Evolutionary conservation across 2,329 filamentous ascomycete genomes (phyloP).

Genomic region (Fusarium citri): DNA sequence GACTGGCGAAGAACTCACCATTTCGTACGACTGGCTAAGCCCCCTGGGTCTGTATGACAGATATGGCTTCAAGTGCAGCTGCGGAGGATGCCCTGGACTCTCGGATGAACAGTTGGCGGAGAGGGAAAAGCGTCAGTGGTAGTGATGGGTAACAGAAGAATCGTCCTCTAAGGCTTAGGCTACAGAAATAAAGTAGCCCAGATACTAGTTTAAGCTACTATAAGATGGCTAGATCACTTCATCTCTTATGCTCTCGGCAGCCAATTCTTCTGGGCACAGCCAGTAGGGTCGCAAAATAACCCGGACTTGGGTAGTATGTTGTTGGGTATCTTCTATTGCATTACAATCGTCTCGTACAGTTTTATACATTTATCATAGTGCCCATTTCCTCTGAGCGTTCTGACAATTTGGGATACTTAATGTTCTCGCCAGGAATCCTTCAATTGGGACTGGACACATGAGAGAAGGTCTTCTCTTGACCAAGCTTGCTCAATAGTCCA

Average conservation of each 20-base stretch:
- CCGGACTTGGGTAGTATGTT: constrained; percentile 1
- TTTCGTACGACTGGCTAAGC: constrained; percentile 58
- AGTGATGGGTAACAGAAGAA: background rate
- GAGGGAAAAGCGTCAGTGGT: background rate
- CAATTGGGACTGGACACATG: constrained; percentile 49
- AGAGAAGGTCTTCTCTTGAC: constrained; percentile 54
- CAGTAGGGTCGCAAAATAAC: constrained; percentile 5
- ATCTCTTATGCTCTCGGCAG: background rate
- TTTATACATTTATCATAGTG: constrained; percentile 22
- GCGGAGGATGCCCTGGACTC: constrained; percentile 57
- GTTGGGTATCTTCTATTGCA: constrained; percentile 32
- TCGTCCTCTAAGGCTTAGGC: background rate
- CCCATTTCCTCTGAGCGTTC: constrained; percentile 3
- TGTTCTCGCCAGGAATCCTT: background rate
- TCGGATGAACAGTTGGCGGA: constrained; percentile 26
- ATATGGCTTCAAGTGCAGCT: constrained; percentile 66
- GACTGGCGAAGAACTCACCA: constrained; percentile 62
- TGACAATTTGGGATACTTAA: background rate
- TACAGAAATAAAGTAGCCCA: background rate
- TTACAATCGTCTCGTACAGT: constrained; percentile 21
- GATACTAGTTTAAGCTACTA: background rate
- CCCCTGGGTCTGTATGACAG: constrained; percentile 54
- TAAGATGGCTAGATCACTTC: background rate
- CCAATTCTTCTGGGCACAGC: background rate
- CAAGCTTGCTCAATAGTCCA: constrained; percentile 60